A percentile compares a stretch with the other conserved stretches of the same genome.
Conservation (phyloP, 768 basidiomycete genomes). For the Tulasnella sp. region DNA sequence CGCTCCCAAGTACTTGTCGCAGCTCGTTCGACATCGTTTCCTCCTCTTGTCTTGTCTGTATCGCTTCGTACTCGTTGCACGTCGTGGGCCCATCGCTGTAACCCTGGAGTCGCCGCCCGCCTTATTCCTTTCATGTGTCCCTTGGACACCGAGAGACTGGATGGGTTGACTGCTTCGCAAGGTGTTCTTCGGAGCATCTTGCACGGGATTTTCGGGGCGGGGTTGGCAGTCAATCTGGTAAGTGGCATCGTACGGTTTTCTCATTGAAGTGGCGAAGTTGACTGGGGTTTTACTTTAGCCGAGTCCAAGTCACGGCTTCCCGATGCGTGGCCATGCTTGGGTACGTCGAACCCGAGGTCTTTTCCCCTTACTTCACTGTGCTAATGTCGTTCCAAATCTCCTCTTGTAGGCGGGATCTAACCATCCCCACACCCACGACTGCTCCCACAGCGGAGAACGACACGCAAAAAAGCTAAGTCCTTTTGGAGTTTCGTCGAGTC, state of each 20-base stretch:
- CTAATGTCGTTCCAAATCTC: background rate
- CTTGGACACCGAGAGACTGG: background rate
- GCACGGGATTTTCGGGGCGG: background rate
- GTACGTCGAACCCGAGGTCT: background rate
- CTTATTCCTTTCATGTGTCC: background rate
- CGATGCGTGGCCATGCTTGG: background rate
- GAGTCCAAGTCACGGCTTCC: background rate
- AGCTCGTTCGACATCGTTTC: no score
- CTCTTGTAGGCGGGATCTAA: background rate
- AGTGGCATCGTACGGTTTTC: background rate
- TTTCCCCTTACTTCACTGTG: background rate
- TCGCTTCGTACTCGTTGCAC: background rate
- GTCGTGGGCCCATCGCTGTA: background rate
- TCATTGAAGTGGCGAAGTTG: background rate
- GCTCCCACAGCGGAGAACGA: background rate
- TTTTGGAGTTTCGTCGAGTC: no score
- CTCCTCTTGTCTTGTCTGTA: no score
- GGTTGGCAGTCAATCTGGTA: background rate
- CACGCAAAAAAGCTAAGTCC: no score
- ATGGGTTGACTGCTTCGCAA: background rate
- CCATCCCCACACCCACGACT: background rate
- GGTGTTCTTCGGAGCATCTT: constrained; percentile 1
- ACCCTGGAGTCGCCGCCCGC: background rate
- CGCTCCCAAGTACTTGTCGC: no score
- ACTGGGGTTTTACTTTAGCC: background rate